Conservation (phyloP, 441 rosid genomes). For the Croton setiger region DNA sequence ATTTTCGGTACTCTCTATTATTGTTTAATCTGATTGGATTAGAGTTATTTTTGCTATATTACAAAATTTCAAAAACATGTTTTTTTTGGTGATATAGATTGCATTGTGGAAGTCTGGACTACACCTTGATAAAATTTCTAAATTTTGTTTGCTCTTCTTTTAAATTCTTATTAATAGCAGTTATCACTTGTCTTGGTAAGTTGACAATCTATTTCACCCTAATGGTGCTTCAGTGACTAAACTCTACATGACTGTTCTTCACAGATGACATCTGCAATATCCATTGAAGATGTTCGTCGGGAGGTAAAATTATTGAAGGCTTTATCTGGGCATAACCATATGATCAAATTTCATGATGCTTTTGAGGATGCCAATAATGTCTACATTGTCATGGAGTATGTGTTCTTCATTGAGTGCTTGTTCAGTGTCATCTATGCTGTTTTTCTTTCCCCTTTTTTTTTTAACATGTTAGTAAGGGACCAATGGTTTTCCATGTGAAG, state of each 20-base stretch:
- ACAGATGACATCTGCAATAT: conserved; percentile 94
- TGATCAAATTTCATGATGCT: conserved; percentile 78
- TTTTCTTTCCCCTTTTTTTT: neutral
- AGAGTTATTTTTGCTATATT: too few relatives aligned
- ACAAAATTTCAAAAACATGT: conserved; percentile 16
- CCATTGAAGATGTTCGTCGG: conserved; percentile 92
- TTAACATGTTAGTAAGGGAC: neutral
- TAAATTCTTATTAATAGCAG: neutral
- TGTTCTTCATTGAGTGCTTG: conserved; percentile 5
- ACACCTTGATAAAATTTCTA: conserved; percentile 20
- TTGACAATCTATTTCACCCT: neutral
- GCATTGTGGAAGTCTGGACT: conserved; percentile 48
- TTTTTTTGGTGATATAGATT: conserved; percentile 49
- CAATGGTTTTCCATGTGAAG: neutral
- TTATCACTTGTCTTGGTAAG: neutral
- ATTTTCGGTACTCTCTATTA: too few relatives aligned
- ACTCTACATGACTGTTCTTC: conserved; percentile 4
- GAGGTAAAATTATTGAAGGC: conserved; percentile 89
- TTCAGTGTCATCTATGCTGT: neutral
- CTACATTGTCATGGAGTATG: conserved; percentile 98
- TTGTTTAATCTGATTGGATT: too few relatives aligned
- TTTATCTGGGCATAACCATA: conserved; percentile 77
- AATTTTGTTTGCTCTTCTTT: neutral
- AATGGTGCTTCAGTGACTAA: conserved; percentile 2
- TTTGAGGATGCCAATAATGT: conserved; percentile 93